Conservation (phyloP, 768 basidiomycete genomes). For the Suillus lakei region DNA sequence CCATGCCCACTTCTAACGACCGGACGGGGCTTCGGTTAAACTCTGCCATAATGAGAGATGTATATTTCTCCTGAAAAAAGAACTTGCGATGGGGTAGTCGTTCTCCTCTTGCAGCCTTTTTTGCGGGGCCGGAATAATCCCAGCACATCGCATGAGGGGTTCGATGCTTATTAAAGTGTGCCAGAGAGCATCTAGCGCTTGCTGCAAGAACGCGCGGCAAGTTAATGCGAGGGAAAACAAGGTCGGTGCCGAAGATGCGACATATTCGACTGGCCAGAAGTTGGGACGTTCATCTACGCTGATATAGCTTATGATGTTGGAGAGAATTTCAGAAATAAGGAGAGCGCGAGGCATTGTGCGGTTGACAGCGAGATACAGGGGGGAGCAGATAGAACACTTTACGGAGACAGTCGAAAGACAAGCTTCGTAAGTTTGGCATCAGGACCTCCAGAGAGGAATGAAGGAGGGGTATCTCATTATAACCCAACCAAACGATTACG, state of each 20-base stretch:
- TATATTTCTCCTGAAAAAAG: not conserved
- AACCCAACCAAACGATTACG: no score
- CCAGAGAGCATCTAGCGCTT: not conserved
- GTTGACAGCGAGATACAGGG: constrained; percentile 6
- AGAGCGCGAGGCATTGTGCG: not conserved
- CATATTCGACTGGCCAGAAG: not conserved
- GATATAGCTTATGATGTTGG: not conserved
- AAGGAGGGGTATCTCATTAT: no score
- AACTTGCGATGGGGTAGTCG: not conserved
- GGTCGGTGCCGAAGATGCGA: not conserved
- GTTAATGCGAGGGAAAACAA: not conserved
- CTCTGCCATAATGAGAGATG: not conserved
- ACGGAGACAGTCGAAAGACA: no score
- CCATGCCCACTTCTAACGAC: not conserved
- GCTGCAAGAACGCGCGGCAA: not conserved
- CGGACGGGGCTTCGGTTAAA: not conserved
- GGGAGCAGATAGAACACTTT: no score
- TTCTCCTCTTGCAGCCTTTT: not conserved
- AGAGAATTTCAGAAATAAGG: not conserved
- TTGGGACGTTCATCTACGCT: not conserved
- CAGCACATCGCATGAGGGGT: not conserved
- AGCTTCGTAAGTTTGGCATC: no score
- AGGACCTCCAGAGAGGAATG: no score
- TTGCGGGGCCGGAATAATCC: not conserved
- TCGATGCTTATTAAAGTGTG: not conserved